A percentile compares a stretch with the other conserved stretches of the same genome.
phyloP scores from a whole-genome alignment of 305 asterid genomes.

The Solanum hybrid region DNA sequence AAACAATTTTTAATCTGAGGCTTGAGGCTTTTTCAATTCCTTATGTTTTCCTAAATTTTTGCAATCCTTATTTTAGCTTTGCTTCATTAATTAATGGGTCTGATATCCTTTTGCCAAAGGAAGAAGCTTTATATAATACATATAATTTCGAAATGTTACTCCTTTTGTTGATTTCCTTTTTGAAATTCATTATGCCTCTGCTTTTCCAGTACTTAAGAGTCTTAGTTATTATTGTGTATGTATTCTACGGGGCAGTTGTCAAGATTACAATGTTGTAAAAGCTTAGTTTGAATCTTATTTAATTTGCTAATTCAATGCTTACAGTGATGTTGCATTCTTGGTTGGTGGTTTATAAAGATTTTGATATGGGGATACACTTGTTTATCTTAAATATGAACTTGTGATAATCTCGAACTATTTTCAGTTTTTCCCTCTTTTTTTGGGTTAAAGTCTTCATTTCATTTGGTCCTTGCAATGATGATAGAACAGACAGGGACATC shows the following conservation, averaged over 20 bases:
- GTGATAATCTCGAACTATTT: background rate
- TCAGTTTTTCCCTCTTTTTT: background rate
- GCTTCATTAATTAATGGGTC: background rate
- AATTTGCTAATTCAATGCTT: background rate
- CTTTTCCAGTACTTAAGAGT: background rate
- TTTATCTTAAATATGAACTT: background rate
- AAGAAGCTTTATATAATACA: background rate
- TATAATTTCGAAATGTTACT: background rate
- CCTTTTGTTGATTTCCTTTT: background rate
- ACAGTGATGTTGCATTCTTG: background rate
- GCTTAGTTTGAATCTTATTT: background rate
- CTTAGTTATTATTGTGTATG: background rate
- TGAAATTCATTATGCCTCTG: background rate
- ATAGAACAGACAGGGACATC: too few relatives aligned
- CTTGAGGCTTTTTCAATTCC: background rate
- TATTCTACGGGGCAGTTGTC: background rate
- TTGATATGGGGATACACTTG: background rate
- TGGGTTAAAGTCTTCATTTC: background rate
- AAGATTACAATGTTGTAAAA: background rate
- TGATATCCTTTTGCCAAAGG: background rate
- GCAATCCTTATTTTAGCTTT: background rate
- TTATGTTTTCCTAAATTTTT: too few relatives aligned
- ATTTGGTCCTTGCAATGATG: slow-evolving; percentile 30
- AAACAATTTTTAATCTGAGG: slow-evolving; percentile 25
- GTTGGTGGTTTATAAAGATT: background rate